These are phyloP conservation scores for Scytalidium lignicola DNA, from an alignment of 2,329 filamentous ascomycete species.

Conservation along the genomic window DNA sequence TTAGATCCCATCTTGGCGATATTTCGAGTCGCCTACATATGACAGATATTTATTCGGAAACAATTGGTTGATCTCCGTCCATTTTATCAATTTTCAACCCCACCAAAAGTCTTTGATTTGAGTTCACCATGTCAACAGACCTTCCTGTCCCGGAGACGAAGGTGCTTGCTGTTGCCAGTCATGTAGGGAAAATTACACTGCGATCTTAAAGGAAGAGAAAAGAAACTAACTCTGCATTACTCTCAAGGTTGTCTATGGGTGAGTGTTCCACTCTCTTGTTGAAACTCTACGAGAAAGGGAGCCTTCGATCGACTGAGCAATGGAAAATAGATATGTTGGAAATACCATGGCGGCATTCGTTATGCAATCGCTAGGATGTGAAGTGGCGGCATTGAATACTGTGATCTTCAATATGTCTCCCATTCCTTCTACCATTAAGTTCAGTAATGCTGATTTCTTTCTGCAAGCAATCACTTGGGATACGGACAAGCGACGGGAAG, in stretches of 20 bases:
- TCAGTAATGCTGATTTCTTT: background rate
- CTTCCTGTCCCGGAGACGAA: slow-evolving; percentile 50
- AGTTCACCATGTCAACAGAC: slow-evolving; percentile 6
- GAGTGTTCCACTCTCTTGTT: slow-evolving; percentile 33
- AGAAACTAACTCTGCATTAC: slow-evolving; percentile 19
- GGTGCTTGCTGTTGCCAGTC: slow-evolving; percentile 86
- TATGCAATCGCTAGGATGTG: slow-evolving; percentile 88
- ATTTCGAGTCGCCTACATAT: background rate
- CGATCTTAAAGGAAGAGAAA: background rate
- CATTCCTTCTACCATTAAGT: background rate
- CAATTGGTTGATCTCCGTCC: too few species aligned
- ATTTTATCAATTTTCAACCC: background rate
- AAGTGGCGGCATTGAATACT: slow-evolving; percentile 90
- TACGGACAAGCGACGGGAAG: slow-evolving; percentile 87
- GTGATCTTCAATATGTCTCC: slow-evolving; percentile 83
- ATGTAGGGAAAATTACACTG: slow-evolving; percentile 59
- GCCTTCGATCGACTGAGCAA: slow-evolving; percentile 11
- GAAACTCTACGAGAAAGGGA: slow-evolving; percentile 6
- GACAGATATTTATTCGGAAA: background rate
- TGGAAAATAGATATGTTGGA: slow-evolving; percentile 72
- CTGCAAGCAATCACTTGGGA: slow-evolving; percentile 84
- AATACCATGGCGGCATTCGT: slow-evolving; percentile 97
- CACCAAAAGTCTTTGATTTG: background rate
- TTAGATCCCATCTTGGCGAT: background rate
- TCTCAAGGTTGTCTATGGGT: slow-evolving; percentile 68